Evolutionary conservation across 2,329 filamentous ascomycete species (phyloP), one percentile per base, ranked within the genome.

Genomic region (Tothia fuscella): DNA sequence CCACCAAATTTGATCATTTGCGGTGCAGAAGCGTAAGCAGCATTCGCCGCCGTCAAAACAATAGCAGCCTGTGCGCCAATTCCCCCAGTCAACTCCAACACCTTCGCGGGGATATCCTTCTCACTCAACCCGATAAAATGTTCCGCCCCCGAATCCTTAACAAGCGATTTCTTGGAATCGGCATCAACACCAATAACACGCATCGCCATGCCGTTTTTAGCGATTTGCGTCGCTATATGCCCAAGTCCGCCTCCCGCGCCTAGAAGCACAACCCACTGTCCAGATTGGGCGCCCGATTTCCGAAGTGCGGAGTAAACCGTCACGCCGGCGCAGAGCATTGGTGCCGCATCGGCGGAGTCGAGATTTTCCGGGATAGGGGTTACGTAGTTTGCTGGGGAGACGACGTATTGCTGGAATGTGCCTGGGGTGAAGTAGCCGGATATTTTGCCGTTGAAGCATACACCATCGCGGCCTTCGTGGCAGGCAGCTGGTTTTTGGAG

Each of bases 351-450:
- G 38, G 72, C 76, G 7, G 72, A 76, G 31, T 67, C 57, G 14
- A 83, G 58, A 3, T 56, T 60, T 4, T 79, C 76, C 2, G 79
- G 79, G 49, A 83, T 81, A 2, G 76, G 76, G 0, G 79, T 82
- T 2, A 82, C 78, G 55, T 83, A 82, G 58, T 72, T 70, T 3
- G 78, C 78, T 7, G 76, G 74, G 0, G 69, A 71, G 13, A 80
- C 54, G 14, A 71, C 71, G 52, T 82, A 83, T 59, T 82, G 76
- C 54, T 82, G 79, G 55, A 82, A 83, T n/a, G 78, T 83, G 28
- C 79, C 79, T 0, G 78, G 78, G 0, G 71, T 75, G 55, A 75
- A 80, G 60, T 81, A 82, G 4, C 79, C 79, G 0, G 71, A 77
- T 37, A 82, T 51, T 59, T 62, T 61, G 55, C 61, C 30, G 31